Evolutionary conservation across 352 stramenopile genomes (phyloP), one percentile per base, ranked within the genome.

Genomic region (Globisporangium parvum): DNA sequence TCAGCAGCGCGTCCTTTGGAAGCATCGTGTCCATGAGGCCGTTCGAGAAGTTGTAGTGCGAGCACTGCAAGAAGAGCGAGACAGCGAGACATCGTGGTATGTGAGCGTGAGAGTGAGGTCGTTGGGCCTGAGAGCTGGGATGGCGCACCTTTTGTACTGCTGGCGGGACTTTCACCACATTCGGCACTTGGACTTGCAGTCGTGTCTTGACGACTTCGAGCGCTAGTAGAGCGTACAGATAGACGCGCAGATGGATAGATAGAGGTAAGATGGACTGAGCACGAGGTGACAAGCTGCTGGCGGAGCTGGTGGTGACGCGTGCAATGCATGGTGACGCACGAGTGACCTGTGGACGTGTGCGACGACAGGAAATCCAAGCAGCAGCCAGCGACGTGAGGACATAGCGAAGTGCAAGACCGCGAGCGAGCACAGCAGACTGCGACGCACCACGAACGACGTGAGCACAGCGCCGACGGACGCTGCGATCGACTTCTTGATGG

Each of bases 141-240:
- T 42, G 18, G 1, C 53, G 31, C 45, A 87, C 78, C 72, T 80
- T 74, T 55, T 78, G 68, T 18, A 73, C 67, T 23, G 71, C 76
- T 20, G 61, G 66, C 17, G 76, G 62, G 1, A 72, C 70, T 21
- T 84, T 70, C 12, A 81, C 66, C 2, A 86, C 69, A 52, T 77
- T 53, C 5, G 82, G 82, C 4, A 72, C 78, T 51, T 93, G 78
- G 31, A 90, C 83, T 50, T 93, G 83, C 50, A 90, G 58, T 1
- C 83, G 79, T 33, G 81, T 93, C 67, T 93, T 93, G 46, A 90
- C 83, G n/a, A 93, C 83, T 59, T 93, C 83, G 14, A 93, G 63
- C 28, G 82, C 82, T 92, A 35, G 47, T 3, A 56, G 6, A 51
- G 18, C 20, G 42, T 24, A 66, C 23, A 59, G 28, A 6, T 3